phyloP scores from a whole-genome alignment of 2,329 filamentous ascomycete species.

The Akanthomyces muscarius region DNA sequence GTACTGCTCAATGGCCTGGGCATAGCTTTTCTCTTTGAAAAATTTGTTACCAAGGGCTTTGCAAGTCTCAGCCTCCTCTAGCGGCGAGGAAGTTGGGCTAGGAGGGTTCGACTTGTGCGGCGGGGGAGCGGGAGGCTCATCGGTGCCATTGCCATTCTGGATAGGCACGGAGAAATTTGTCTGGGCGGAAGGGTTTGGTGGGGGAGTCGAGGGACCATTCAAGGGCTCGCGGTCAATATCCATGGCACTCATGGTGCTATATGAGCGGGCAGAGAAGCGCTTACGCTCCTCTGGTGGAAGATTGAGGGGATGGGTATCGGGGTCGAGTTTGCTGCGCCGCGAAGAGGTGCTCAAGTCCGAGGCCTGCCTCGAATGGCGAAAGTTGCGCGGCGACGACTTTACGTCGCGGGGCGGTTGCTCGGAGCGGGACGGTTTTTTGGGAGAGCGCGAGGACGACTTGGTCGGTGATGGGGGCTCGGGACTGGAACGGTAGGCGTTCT shows the following conservation, averaged over 20 bases:
- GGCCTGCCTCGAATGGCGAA: conserved; percentile 46
- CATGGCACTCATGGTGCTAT: conserved; percentile 61
- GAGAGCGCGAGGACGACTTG: conserved; percentile 33
- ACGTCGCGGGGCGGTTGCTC: conserved; percentile 26
- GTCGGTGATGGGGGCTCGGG: conserved; percentile 36
- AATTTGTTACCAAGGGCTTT: conserved; percentile 94
- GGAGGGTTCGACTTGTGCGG: conserved; percentile 65
- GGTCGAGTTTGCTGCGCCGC: conserved; percentile 55
- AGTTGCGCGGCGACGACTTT: conserved; percentile 35
- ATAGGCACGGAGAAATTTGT: conserved; percentile 51
- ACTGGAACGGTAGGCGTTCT: conserved; percentile 33
- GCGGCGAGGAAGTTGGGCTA: conserved; percentile 50
- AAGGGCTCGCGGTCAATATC: conserved; percentile 68
- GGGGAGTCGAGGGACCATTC: conserved; percentile 50
- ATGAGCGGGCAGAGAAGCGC: conserved; percentile 65
- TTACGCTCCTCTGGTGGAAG: conserved; percentile 84
- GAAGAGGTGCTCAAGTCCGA: conserved; percentile 44
- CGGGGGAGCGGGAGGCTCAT: conserved; percentile 60
- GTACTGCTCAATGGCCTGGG: conserved; percentile 85
- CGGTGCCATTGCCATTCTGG: conserved; percentile 42
- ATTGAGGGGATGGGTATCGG: conserved; percentile 81
- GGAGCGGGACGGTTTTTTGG: conserved; percentile 34
- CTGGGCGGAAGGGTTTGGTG: conserved; percentile 38
- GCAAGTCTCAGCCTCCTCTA: conserved; percentile 82
- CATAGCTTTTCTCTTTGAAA: conserved; percentile 92